phyloP scores from a whole-genome alignment of 148 eudicot species.

The Agrostemma githago region DNA sequence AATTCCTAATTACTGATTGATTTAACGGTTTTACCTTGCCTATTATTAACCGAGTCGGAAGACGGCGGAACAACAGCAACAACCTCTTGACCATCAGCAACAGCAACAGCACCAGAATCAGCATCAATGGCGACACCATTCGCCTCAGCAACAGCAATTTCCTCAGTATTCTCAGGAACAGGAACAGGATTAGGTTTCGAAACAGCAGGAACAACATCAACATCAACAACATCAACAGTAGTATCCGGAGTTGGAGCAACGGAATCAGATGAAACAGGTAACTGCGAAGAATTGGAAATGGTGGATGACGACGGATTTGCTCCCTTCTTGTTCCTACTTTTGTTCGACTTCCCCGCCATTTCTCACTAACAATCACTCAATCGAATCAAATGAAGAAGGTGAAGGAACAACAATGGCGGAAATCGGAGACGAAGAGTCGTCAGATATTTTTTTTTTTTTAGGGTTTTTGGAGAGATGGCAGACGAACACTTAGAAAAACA shows the following conservation, averaged over 20 bases:
- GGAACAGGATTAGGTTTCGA: too few species aligned
- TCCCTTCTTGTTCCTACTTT: slow-evolving; percentile 54
- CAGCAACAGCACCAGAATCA: slow-evolving; percentile 23
- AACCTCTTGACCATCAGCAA: slow-evolving; percentile 15
- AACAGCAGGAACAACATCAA: too few species aligned
- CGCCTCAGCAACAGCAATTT: slow-evolving; percentile 18
- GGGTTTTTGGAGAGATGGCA: not conserved
- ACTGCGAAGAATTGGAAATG: slow-evolving; percentile 33
- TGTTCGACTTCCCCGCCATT: slow-evolving; percentile 89
- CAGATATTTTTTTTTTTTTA: not conserved
- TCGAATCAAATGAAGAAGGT: not conserved
- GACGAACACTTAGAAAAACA: too few species aligned
- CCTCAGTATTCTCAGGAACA: not conserved
- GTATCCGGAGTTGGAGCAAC: too few species aligned
- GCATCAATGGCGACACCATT: slow-evolving; percentile 6
- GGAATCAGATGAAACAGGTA: slow-evolving; percentile 27
- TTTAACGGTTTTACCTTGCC: slow-evolving; percentile 59
- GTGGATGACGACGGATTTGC: slow-evolving; percentile 18
- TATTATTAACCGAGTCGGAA: slow-evolving; percentile 30
- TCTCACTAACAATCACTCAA: slow-evolving; percentile 4
- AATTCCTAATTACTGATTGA: too few species aligned
- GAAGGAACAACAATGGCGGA: too few species aligned
- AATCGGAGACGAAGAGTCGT: too few species aligned
- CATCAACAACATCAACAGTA: too few species aligned
- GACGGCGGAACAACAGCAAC: slow-evolving; percentile 8